These are phyloP conservation scores for Aureococcus anophagefferens DNA, from an alignment of 108 stramenopile species.

Conservation along the genomic window DNA sequence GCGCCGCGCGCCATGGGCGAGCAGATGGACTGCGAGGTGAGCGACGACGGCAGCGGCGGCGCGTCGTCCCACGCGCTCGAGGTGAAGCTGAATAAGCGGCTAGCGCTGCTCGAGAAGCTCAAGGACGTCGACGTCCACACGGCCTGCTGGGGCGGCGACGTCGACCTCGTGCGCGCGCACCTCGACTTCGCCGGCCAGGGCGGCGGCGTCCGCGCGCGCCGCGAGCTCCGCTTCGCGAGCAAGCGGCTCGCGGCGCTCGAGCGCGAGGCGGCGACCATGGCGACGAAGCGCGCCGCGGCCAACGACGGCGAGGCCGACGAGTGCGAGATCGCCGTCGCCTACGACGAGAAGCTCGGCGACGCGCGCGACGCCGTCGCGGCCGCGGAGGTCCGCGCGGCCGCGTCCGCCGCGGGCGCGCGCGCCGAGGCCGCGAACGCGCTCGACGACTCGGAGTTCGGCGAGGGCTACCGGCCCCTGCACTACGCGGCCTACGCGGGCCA, in stretches of 20 bases:
- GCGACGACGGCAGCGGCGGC: no score
- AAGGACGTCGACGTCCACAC: slow-evolving; percentile 5
- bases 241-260: no score
- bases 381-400: not conserved
- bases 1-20: no score
- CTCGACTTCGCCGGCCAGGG: not conserved
- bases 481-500: slow-evolving; percentile 23
- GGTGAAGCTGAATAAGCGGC: no score
- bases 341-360: not conserved
- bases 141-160: slow-evolving; percentile 13
- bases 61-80: no score
- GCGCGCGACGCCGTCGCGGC: not conserved
- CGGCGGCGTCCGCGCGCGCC: not conserved
- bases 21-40: no score
- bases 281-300: no score
- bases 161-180: not conserved
- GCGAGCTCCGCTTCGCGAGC: no score
- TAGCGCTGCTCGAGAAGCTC: no score
- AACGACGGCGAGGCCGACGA: not conserved
- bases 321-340: slow-evolving; percentile 1
- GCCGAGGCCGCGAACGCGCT: not conserved
- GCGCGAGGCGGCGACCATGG: no score
- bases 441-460: slow-evolving; percentile 9
- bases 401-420: not conserved
- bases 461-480: slow-evolving; percentile 11